A percentile compares a stretch with the other conserved stretches of the same genome.
These are phyloP conservation scores for Chrysoporthe deuterocubensis DNA, from an alignment of 2,329 filamentous ascomycete species.

Conservation along the genomic window DNA sequence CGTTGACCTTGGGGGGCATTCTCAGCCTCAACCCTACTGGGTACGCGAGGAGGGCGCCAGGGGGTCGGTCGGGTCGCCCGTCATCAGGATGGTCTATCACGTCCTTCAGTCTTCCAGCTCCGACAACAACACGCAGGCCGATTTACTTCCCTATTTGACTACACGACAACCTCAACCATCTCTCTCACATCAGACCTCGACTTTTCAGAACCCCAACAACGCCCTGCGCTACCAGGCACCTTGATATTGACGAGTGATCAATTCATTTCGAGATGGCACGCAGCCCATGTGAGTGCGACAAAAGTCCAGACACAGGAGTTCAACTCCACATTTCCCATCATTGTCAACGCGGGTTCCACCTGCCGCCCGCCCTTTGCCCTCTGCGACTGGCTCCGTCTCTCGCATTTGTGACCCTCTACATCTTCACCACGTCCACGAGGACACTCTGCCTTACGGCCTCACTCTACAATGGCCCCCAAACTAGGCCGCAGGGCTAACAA, in stretches of 20 bases:
- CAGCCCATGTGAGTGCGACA: conserved; percentile 26
- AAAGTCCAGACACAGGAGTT: neutral
- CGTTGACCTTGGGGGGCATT: neutral
- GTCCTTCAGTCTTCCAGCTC: conserved; percentile 3
- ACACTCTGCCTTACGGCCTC: neutral
- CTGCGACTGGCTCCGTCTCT: conserved; percentile 24
- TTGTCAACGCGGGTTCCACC: conserved; percentile 17
- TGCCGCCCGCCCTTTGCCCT: conserved; percentile 18
- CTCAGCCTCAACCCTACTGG: conserved; percentile 1
- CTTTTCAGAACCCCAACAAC: neutral
- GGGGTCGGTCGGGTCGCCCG: conserved; percentile 6
- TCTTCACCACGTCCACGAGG: neutral
- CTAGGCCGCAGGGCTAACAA: conserved; percentile 42
- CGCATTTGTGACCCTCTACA: neutral
- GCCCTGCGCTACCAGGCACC: neutral
- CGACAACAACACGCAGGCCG: neutral
- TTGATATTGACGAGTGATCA: neutral
- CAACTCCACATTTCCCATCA: conserved; percentile 28
- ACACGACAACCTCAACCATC: conserved; percentile 7
- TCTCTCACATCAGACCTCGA: neutral
- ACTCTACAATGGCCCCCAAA: conserved; percentile 24
- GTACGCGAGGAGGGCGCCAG: conserved; percentile 4
- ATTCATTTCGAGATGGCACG: conserved; percentile 25
- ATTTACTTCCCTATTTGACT: neutral
- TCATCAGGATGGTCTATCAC: conserved; percentile 8